phyloP scores from a whole-genome alignment of 2,329 filamentous ascomycete genomes.

The Colletotrichum higginsianum region DNA sequence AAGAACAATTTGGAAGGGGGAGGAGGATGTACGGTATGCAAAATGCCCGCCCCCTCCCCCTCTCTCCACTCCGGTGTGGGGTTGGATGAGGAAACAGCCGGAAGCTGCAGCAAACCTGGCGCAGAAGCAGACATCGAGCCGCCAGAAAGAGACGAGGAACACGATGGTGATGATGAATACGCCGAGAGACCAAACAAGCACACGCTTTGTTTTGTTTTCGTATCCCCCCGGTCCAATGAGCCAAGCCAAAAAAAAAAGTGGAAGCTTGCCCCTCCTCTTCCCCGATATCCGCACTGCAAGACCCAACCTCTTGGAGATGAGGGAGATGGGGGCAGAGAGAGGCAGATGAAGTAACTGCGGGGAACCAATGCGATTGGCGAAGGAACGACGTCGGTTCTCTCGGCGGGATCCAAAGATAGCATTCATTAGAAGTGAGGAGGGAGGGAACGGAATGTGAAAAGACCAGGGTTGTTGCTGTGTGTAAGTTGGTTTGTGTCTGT shows the following conservation, averaged over 20 bases:
- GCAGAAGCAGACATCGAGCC: neutral
- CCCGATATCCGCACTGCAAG: neutral
- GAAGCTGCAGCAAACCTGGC: neutral
- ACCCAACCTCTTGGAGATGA: neutral
- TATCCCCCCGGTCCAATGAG: no score
- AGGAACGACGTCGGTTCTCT: neutral
- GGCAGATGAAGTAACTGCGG: neutral
- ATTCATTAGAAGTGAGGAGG: neutral
- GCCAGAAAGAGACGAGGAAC: no score
- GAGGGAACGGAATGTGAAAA: neutral
- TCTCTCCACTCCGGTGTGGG: no score
- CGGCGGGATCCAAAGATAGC: neutral
- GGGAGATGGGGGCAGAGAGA: neutral
- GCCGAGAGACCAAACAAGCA: neutral
- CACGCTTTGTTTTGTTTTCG: neutral
- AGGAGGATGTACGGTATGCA: no score
- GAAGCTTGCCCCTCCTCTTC: neutral
- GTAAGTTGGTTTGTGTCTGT: neutral
- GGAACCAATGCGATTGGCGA: neutral
- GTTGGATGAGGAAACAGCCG: neutral
- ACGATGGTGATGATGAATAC: no score
- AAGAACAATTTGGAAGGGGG: no score
- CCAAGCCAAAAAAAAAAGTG: no score
- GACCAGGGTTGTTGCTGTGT: neutral
- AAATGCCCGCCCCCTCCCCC: no score